Conservation (phyloP, 306 rosid species). For the Neltuma alba region DNA sequence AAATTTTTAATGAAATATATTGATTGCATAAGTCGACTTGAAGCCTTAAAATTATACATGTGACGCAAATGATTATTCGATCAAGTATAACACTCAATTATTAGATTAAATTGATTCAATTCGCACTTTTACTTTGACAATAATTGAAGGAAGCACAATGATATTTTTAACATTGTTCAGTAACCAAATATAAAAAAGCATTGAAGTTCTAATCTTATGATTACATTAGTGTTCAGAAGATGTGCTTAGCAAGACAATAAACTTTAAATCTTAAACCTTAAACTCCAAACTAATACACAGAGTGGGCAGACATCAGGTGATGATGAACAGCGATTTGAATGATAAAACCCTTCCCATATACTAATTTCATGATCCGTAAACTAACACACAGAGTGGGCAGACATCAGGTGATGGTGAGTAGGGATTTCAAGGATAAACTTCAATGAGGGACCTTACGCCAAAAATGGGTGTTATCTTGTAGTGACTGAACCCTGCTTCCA, state of each 20-base stretch:
- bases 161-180: not conserved
- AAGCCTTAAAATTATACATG: not conserved
- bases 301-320: not conserved
- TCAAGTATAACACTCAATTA: not conserved
- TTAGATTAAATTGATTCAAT: no score
- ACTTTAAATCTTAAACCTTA: no score
- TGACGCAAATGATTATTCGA: not conserved
- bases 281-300: not conserved
- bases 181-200: no score
- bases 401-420: not conserved
- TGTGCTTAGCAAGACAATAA: not conserved
- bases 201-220: not conserved
- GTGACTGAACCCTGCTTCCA: constrained; percentile 56
- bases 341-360: no score
- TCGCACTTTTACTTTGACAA: not conserved
- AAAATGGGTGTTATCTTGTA: constrained; percentile 46
- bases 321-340: constrained; percentile 29
- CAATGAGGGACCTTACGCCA: constrained; percentile 58
- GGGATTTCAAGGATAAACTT: constrained; percentile 53
- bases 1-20: not conserved
- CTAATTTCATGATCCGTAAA: no score
- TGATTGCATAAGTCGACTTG: not conserved
- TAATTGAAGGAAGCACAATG: not conserved
- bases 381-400: not conserved
- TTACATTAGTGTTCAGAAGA: not conserved